A percentile compares a stretch with the other conserved stretches of the same genome.
These are phyloP conservation scores for apple (Malus domestica) DNA, from an alignment of 306 rosid species.

Conservation along the genomic window DNA sequence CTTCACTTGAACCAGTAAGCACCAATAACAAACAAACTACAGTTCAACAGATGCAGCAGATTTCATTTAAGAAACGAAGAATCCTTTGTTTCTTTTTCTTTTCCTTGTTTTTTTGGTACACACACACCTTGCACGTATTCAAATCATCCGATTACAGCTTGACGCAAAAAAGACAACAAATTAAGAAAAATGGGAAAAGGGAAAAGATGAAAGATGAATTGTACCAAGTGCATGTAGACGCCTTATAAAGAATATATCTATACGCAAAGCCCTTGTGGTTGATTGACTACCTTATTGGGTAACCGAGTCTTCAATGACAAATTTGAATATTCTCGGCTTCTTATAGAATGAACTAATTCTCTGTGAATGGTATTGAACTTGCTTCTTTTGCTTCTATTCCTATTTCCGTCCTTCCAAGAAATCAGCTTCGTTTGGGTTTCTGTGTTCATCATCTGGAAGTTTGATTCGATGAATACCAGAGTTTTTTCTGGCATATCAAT, in stretches of 20 bases:
- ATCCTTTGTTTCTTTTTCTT: not conserved
- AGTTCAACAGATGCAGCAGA: not conserved
- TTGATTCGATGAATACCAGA: conserved; percentile 65
- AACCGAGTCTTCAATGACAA: conserved; percentile 36
- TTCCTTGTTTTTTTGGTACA: not conserved
- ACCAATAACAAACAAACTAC: no score
- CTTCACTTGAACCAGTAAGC: no score
- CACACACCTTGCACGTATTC: not conserved
- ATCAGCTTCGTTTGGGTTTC: conserved; percentile 15
- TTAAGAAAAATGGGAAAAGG: not conserved
- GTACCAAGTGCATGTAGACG: conserved; percentile 34
- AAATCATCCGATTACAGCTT: not conserved
- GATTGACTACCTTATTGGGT: conserved; percentile 60
- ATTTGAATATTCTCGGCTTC: conserved; percentile 24
- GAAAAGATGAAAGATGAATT: conserved; percentile 3
- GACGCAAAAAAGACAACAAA: not conserved
- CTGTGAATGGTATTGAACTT: conserved; percentile 39
- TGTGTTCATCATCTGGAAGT: conserved; percentile 45
- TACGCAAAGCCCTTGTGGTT: conserved; percentile 38
- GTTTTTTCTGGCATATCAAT: conserved; percentile 81
- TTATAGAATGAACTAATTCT: conserved; percentile 37
- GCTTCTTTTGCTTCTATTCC: conserved; percentile 30
- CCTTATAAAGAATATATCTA: conserved; percentile 54
- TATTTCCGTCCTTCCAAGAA: conserved; percentile 20
- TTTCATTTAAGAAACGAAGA: not conserved